These are phyloP conservation scores for Monilinia polystroma DNA, from an alignment of 2,329 filamentous ascomycete species.

Conservation along the genomic window DNA sequence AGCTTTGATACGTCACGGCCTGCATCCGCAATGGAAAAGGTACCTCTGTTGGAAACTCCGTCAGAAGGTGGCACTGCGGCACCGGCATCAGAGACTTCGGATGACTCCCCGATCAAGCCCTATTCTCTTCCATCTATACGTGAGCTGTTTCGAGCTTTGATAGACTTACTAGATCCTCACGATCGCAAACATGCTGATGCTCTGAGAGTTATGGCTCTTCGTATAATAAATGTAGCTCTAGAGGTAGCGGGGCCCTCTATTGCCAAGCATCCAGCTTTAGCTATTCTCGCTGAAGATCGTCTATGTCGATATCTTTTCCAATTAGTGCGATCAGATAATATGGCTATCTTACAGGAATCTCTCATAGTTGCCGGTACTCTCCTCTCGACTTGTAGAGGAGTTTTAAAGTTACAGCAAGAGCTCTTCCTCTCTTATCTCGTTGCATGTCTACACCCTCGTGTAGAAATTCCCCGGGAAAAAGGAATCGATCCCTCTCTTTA, in stretches of 20 bases:
- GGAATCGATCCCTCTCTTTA: slow-evolving; percentile 91
- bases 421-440: slow-evolving; percentile 93
- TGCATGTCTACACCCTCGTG: slow-evolving; percentile 87
- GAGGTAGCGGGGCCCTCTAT: slow-evolving; percentile 96
- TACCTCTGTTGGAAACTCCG: slow-evolving; percentile 10
- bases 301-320: slow-evolving; percentile 95
- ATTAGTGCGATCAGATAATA: slow-evolving; percentile 91
- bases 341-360: slow-evolving; percentile 90
- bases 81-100: slow-evolving; percentile 37
- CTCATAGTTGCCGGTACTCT: slow-evolving; percentile 88
- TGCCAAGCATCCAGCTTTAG: slow-evolving; percentile 84
- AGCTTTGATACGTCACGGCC: slow-evolving; percentile 45
- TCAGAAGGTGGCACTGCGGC: slow-evolving; percentile 35
- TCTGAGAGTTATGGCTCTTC: slow-evolving; percentile 94
- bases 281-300: slow-evolving; percentile 85
- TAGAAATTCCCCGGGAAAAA: slow-evolving; percentile 87
- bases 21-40: slow-evolving; percentile 31
- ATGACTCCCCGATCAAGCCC: slow-evolving; percentile 65
- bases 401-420: slow-evolving; percentile 95
- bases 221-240: slow-evolving; percentile 94
- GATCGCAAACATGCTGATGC: slow-evolving; percentile 90
- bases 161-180: slow-evolving; percentile 90
- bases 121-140: slow-evolving; percentile 93
- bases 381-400: slow-evolving; percentile 82
- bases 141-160: slow-evolving; percentile 89